phyloP scores from a whole-genome alignment of 2,329 filamentous ascomycete species.

The Colletotrichum tropicicola region DNA sequence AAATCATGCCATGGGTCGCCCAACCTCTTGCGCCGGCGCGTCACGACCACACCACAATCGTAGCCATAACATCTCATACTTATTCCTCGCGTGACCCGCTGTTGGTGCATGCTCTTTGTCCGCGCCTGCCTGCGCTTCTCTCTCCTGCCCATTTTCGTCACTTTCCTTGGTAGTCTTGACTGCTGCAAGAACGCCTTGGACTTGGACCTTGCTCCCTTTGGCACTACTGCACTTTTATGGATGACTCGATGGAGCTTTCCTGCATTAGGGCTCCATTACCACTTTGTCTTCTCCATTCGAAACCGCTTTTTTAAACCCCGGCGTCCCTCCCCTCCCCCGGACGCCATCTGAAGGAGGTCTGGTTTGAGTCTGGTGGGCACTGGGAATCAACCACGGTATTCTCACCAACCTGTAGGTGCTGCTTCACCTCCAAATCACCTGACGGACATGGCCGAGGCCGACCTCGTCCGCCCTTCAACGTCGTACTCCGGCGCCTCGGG shows the following conservation, averaged over 20 bases:
- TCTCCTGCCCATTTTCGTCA: slow-evolving; percentile 25
- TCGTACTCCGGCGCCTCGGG: slow-evolving; percentile 26
- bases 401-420: slow-evolving; percentile 9
- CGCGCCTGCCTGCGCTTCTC: slow-evolving; percentile 6
- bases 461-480: slow-evolving; percentile 27
- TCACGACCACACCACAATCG: slow-evolving; percentile 32
- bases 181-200: background rate
- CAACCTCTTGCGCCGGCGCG: slow-evolving; percentile 26
- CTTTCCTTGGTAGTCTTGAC: slow-evolving; percentile 8
- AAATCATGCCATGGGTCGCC: slow-evolving; percentile 28
- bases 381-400: slow-evolving; percentile 10
- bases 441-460: slow-evolving; percentile 26
- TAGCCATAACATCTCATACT: slow-evolving; percentile 31
- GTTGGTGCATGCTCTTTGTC: slow-evolving; percentile 2
- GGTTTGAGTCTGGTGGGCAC: slow-evolving; percentile 27
- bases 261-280: slow-evolving; percentile 29
- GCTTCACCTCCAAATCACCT: slow-evolving; percentile 1
- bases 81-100: slow-evolving; percentile 28
- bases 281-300: slow-evolving; percentile 17
- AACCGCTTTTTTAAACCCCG: slow-evolving; percentile 23
- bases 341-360: slow-evolving; percentile 11
- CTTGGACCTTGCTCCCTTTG: slow-evolving; percentile 7
- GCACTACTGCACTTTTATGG: slow-evolving; percentile 10
- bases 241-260: slow-evolving; percentile 18
- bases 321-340: slow-evolving; percentile 24